These are phyloP conservation scores for Ustilago sp. DNA, from an alignment of 1,284 basidiomycete species.

Conservation along the genomic window DNA sequence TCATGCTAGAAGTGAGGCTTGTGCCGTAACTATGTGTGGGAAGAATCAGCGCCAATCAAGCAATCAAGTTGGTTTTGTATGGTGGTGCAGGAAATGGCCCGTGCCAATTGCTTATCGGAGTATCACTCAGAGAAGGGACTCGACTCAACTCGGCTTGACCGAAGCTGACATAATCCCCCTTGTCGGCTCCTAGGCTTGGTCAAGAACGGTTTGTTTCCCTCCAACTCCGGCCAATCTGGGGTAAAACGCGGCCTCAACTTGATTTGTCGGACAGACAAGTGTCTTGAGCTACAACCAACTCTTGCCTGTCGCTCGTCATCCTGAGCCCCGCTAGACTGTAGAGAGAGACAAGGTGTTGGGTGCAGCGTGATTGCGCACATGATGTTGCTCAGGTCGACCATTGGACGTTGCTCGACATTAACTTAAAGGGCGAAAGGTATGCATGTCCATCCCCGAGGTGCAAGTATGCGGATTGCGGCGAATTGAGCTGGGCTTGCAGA, in stretches of 20 bases:
- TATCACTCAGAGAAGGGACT: not conserved
- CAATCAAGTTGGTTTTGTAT: not conserved
- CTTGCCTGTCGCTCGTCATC: not conserved
- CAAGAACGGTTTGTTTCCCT: too few species aligned
- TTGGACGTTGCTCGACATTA: not conserved
- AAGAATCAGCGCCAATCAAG: not conserved
- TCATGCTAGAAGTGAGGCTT: not conserved
- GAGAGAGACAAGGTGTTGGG: not conserved
- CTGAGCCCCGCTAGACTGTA: not conserved
- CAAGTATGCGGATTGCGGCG: not conserved
- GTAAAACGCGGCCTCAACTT: not conserved
- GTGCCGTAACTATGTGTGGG: not conserved
- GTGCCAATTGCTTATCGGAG: conserved; percentile 7
- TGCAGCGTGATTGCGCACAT: not conserved
- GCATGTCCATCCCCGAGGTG: not conserved
- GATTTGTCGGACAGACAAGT: too few species aligned
- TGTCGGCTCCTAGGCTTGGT: too few species aligned
- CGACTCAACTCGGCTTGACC: too few species aligned
- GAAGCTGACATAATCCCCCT: too few species aligned
- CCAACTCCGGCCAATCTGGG: not conserved
- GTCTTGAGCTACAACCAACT: too few species aligned
- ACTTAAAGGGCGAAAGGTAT: not conserved
- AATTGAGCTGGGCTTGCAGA: not conserved
- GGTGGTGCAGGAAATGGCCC: conserved; percentile 1
- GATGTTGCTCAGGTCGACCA: not conserved